Evolutionary conservation across 176 grass and related monocot species (phyloP).

Genomic region (Pontederia crassipes): DNA sequence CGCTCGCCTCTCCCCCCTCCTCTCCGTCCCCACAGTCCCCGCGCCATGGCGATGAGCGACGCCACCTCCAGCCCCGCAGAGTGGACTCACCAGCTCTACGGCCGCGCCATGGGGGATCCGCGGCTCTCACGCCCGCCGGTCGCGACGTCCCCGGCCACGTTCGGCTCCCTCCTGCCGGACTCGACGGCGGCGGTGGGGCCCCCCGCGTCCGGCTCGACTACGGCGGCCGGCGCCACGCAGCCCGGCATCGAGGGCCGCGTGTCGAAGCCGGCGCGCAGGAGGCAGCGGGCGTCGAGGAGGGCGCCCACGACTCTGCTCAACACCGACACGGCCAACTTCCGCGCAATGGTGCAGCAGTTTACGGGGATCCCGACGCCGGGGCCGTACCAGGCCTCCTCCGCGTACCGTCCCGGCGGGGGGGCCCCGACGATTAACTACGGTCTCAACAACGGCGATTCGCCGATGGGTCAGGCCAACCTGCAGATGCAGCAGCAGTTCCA

Average conservation of each 20-base stretch:
- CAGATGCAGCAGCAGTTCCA: background rate
- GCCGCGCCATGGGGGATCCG: background rate
- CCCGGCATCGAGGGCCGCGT: slow-evolving; percentile 3
- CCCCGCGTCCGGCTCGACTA: background rate
- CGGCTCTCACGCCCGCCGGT: background rate
- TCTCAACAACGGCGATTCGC: background rate
- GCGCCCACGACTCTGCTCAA: slow-evolving; percentile 84
- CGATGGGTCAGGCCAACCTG: background rate
- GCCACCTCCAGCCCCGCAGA: background rate
- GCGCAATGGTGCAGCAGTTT: slow-evolving; percentile 98
- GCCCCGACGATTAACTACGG: background rate
- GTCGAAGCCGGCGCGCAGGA: background rate
- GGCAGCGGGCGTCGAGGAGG: background rate
- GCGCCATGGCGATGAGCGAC: background rate
- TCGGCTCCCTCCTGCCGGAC: background rate
- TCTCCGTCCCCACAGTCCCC: background rate
- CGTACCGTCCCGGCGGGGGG: background rate
- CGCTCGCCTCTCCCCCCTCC: background rate
- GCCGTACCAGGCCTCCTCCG: background rate
- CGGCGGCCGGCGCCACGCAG: background rate
- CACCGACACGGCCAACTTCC: slow-evolving; percentile 92
- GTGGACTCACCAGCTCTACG: background rate
- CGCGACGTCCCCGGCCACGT: background rate
- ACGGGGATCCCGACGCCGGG: slow-evolving; percentile 33
- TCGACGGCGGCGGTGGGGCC: background rate